These are phyloP conservation scores for Ophiostoma quercus DNA, from an alignment of 2,329 filamentous ascomycete species.

Conservation along the genomic window DNA sequence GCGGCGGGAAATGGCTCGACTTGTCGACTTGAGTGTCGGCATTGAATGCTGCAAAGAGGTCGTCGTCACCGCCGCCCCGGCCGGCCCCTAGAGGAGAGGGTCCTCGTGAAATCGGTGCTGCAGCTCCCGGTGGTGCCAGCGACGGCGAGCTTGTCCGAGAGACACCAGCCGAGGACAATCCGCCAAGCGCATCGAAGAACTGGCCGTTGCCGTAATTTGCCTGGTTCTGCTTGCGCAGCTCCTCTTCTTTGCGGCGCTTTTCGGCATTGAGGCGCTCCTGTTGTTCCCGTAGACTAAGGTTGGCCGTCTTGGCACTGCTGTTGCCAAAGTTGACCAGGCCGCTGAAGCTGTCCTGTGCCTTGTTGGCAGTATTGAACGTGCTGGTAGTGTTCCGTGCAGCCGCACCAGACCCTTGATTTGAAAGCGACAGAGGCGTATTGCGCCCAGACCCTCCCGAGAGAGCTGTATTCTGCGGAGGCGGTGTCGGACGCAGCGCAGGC, in stretches of 20 bases:
- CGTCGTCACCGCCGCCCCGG: slow-evolving; percentile 43
- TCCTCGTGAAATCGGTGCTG: slow-evolving; percentile 27
- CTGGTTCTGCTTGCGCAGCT: slow-evolving; percentile 65
- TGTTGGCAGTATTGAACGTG: slow-evolving; percentile 37
- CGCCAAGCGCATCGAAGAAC: slow-evolving; percentile 69
- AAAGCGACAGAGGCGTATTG: slow-evolving; percentile 53
- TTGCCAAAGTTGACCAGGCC: slow-evolving; percentile 63
- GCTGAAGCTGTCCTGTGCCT: slow-evolving; percentile 69
- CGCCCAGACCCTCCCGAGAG: slow-evolving; percentile 44
- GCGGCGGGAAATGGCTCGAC: slow-evolving; percentile 57
- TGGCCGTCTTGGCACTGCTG: slow-evolving; percentile 53
- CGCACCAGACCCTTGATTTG: slow-evolving; percentile 44
- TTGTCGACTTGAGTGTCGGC: slow-evolving; percentile 63
- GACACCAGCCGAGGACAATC: slow-evolving; percentile 40
- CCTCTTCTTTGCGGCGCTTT: slow-evolving; percentile 67
- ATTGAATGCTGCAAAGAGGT: slow-evolving; percentile 63
- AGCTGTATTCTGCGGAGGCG: slow-evolving; percentile 40
- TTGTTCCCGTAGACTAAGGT: slow-evolving; percentile 71
- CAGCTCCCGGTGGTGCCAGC: slow-evolving; percentile 30
- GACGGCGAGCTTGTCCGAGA: slow-evolving; percentile 46
- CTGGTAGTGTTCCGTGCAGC: slow-evolving; percentile 33
- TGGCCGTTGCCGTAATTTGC: slow-evolving; percentile 70
- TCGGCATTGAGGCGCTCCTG: slow-evolving; percentile 62
- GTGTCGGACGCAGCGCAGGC: slow-evolving; percentile 50
- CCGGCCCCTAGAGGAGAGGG: slow-evolving; percentile 31